phyloP scores from a whole-genome alignment of 805 yeast genomes.

The Kurtzmaniella cleridarum region DNA sequence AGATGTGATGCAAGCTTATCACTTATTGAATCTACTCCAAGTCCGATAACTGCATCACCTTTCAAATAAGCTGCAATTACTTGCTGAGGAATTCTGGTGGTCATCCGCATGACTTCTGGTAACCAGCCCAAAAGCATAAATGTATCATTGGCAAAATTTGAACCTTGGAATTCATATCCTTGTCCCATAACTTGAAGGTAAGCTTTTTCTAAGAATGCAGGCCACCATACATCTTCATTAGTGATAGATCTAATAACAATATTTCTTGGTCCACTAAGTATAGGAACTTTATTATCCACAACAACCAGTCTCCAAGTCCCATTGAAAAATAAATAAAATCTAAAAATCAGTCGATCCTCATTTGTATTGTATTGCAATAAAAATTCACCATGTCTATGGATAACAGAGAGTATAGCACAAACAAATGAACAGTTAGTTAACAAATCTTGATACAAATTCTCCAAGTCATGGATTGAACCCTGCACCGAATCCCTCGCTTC shows the following conservation, averaged over 20 bases:
- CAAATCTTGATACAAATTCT: slow-evolving; percentile 41
- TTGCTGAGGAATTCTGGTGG: slow-evolving; percentile 12
- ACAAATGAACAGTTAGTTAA: slow-evolving; percentile 74
- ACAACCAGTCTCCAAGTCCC: slow-evolving; percentile 46
- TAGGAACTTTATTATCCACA: slow-evolving; percentile 45
- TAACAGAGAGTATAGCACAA: slow-evolving; percentile 54
- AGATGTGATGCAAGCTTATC: slow-evolving; percentile 24
- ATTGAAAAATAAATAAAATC: slow-evolving; percentile 41
- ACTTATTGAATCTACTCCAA: slow-evolving; percentile 59
- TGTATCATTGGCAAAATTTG: slow-evolving; percentile 70
- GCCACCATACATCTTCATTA: slow-evolving; percentile 44
- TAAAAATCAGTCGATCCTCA: no score
- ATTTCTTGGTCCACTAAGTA: slow-evolving; percentile 13
- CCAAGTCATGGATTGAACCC: slow-evolving; percentile 21
- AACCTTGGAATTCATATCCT: slow-evolving; percentile 64
- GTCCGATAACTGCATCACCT: slow-evolving; percentile 46
- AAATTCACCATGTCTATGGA: slow-evolving; percentile 15
- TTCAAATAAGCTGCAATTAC: slow-evolving; percentile 16
- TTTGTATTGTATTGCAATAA: slow-evolving; percentile 3
- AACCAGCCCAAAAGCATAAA: slow-evolving; percentile 65
- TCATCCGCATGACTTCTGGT: slow-evolving; percentile 50
- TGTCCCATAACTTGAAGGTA: slow-evolving; percentile 52
- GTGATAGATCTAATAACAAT: slow-evolving; percentile 33
- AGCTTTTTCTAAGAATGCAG: slow-evolving; percentile 75
- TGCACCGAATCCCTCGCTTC: not conserved